These are phyloP conservation scores for Geoglossum glabrum DNA, from an alignment of 495 filamentous ascomycete genomes.

Conservation along the genomic window DNA sequence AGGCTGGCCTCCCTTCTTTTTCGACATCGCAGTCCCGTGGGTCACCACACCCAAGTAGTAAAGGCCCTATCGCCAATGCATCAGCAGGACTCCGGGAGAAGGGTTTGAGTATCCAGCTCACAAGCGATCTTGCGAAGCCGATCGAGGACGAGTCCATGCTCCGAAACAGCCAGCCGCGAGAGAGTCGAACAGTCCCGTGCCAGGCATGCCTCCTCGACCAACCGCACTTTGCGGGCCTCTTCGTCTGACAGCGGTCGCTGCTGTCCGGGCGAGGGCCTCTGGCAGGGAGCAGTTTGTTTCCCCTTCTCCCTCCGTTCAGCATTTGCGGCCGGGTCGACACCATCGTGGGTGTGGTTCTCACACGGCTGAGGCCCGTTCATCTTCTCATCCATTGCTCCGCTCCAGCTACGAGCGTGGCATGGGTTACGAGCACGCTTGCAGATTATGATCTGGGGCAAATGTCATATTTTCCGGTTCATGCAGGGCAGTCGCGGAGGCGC, in stretches of 20 bases:
- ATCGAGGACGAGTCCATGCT: conserved; percentile 63
- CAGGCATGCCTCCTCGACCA: conserved; percentile 50
- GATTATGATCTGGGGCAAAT: not conserved
- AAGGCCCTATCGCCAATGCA: conserved; percentile 38
- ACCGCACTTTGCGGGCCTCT: not conserved
- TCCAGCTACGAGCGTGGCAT: not conserved
- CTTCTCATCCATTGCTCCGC: not conserved
- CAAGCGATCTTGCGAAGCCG: conserved; percentile 64
- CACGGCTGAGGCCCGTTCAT: not conserved
- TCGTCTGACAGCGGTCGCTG: not conserved
- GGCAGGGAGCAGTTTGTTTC: not conserved
- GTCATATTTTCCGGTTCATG: not conserved
- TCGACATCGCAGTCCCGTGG: conserved; percentile 9
- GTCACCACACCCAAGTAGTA: conserved; percentile 43
- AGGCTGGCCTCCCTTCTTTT: conserved; percentile 16
- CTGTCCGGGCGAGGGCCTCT: not conserved
- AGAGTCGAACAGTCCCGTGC: conserved; percentile 40
- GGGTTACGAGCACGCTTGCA: not conserved
- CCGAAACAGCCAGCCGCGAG: conserved; percentile 42
- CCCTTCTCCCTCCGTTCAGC: not conserved
- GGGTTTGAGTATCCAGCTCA: conserved; percentile 28
- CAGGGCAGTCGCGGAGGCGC: not conserved
- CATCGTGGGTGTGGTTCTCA: not conserved
- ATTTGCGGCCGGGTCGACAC: not conserved
- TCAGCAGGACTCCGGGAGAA: conserved; percentile 4